Evolutionary conservation across 2,329 filamentous ascomycete species (phyloP).

Genomic region (Diaporthe eres): DNA sequence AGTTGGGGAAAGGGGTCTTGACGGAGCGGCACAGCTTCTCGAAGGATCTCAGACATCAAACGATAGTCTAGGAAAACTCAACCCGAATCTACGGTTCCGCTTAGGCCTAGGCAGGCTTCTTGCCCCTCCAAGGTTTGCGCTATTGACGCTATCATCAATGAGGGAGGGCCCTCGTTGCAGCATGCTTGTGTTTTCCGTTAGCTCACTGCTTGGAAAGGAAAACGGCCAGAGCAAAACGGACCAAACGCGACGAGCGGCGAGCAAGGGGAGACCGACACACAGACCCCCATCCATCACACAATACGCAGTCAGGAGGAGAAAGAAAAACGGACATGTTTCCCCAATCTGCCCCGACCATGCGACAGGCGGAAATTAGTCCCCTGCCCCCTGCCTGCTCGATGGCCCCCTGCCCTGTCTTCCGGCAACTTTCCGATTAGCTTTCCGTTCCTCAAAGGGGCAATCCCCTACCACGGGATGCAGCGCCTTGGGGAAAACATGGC

Average conservation of each 20-base stretch:
- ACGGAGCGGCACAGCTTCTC: constrained; percentile 17
- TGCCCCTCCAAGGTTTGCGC: constrained; percentile 14
- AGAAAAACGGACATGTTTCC: constrained; percentile 20
- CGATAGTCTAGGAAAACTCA: constrained; percentile 11
- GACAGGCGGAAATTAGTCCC: constrained; percentile 33
- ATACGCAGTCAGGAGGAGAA: constrained; percentile 5
- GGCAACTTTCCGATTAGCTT: constrained; percentile 34
- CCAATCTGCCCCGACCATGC: constrained; percentile 32
- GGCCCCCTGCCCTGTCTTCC: constrained; percentile 5
- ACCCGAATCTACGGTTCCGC: constrained; percentile 30
- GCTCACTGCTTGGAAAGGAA: background rate
- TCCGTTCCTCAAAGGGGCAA: background rate
- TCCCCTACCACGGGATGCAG: constrained; percentile 18
- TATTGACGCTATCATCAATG: constrained; percentile 26
- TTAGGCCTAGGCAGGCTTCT: background rate
- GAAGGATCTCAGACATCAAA: constrained; percentile 26
- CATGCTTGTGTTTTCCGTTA: background rate
- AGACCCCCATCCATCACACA: constrained; percentile 33
- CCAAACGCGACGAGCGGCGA: background rate
- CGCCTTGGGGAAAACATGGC: background rate
- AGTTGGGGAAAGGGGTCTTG: background rate
- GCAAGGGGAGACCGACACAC: constrained; percentile 30
- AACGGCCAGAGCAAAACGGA: constrained; percentile 2
- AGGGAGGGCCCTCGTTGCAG: background rate
- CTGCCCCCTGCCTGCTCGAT: constrained; percentile 19